These are phyloP conservation scores for Calendula officinalis DNA, from an alignment of 129 eudicot genomes.

Conservation along the genomic window DNA sequence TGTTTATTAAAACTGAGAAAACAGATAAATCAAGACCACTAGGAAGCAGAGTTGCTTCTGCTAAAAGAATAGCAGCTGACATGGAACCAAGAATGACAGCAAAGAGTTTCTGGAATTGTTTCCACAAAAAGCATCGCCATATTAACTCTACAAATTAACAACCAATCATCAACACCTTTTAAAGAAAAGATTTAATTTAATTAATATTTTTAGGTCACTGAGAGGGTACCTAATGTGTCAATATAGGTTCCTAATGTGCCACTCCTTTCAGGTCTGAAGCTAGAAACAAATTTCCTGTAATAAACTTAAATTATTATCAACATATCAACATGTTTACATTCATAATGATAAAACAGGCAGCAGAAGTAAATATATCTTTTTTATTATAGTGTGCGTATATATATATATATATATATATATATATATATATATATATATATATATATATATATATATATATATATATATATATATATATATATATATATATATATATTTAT, in stretches of 20 bases:
- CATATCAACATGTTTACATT: slow-evolving; percentile 11
- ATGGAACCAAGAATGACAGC: slow-evolving; percentile 85
- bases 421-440: not conserved
- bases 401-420: not conserved
- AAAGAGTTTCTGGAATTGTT: slow-evolving; percentile 62
- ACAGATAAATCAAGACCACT: slow-evolving; percentile 83
- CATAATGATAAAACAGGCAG: slow-evolving; percentile 12
- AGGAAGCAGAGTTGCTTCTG: slow-evolving; percentile 92
- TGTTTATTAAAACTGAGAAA: slow-evolving; percentile 72
- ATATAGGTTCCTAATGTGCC: slow-evolving; percentile 59
- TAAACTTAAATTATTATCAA: not conserved
- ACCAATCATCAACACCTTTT: not conserved
- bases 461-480: not conserved
- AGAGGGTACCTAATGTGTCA: slow-evolving; percentile 62
- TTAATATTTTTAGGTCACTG: not conserved
- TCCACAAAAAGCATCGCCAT: slow-evolving; percentile 75
- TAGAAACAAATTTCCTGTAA: slow-evolving; percentile 84
- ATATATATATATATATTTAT: not conserved
- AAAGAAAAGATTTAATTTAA: not conserved
- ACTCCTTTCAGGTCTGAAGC: slow-evolving; percentile 65
- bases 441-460: not conserved
- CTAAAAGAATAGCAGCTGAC: slow-evolving; percentile 91
- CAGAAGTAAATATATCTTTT: not conserved
- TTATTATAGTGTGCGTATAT: not conserved
- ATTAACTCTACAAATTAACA: slow-evolving; percentile 54